Base-by-base conservation (phyloP, 2,329 filamentous ascomycete species). In the Neoascochyta sp. region DNA sequence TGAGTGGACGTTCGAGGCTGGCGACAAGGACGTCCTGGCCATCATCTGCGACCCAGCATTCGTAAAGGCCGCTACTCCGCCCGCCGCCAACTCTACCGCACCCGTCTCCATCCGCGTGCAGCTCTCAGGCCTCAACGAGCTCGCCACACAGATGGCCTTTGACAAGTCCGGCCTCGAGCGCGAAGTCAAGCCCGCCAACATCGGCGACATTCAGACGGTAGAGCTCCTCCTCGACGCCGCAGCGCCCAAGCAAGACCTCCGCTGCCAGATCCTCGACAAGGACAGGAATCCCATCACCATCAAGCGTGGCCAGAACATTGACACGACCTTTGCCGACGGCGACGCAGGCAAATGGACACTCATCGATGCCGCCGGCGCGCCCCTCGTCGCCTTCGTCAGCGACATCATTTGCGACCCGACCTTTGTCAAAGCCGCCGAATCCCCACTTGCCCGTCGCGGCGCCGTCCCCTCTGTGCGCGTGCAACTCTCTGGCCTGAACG, bases 311-410 rank as follows among this genome's bases (percentile, higher is more conserved):
- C 17, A 19, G 2, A 46, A 44, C 23, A 24, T 39, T 6, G 45
- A 46, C 23, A 36, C 37, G 18, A 46, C 42, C 9, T 48, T 48
- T 18, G 29, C 25, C 12, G 45, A 48, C 23, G 45, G 24, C 16
- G 43, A 28, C 3, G 32, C 30, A 8, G 43, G 43, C 3, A 17
- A 26, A 4, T 48, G 45, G 45, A 30, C 24, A 2, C 44, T 48
- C 29, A 35, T 32, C 14, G 28, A 36, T 24, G 16, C 21, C 13
- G 15, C 21, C 6, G 24, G 28, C 4, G 13, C 35, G 15, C 22
- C 23, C 10, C 28, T 29, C 16, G 23, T 34, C 17, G 29, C 28
- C n/a, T 14, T 30, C 10, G 43, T 45, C 10, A 35, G 27, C 19
- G 24, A 34, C 12, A 32, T 48, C 17, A 24, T 46, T 12, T 48